These are phyloP conservation scores for Atkinsonella hypoxylon DNA, from an alignment of 2,329 filamentous ascomycete genomes.

Conservation along the genomic window DNA sequence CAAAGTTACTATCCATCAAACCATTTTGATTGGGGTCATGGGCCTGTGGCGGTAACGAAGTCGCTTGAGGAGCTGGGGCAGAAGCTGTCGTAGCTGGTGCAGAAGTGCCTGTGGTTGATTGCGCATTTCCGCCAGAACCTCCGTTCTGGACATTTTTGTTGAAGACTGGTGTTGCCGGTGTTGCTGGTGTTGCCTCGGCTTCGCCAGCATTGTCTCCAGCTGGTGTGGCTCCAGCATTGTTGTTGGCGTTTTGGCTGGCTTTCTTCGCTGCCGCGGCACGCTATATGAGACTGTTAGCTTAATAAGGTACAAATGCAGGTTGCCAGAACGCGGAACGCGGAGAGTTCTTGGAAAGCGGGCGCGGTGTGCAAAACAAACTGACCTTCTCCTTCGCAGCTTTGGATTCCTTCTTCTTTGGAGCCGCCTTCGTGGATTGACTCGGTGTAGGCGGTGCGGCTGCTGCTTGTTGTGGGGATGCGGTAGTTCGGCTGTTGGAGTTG, in stretches of 20 bases:
- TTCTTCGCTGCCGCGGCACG: conserved; percentile 48
- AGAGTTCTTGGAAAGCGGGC: background rate
- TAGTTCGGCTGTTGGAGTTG: conserved; percentile 41
- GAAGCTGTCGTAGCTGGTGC: conserved; percentile 13
- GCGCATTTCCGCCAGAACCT: conserved; percentile 17
- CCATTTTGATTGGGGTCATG: conserved; percentile 35
- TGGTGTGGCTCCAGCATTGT: conserved; percentile 36
- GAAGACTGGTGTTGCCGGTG: conserved; percentile 52
- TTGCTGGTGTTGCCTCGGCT: conserved; percentile 50
- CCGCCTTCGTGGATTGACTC: conserved; percentile 58
- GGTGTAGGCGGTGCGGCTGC: conserved; percentile 65
- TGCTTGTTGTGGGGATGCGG: conserved; percentile 50
- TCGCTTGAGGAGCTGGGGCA: conserved; percentile 18
- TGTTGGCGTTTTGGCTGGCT: conserved; percentile 41
- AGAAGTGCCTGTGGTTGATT: conserved; percentile 8
- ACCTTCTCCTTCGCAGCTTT: conserved; percentile 59
- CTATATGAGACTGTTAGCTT: conserved; percentile 9
- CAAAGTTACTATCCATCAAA: conserved; percentile 35
- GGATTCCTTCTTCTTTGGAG: conserved; percentile 65
- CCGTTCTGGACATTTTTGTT: conserved; percentile 19
- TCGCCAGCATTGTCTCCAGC: conserved; percentile 43
- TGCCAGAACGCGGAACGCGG: no score
- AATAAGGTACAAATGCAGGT: background rate
- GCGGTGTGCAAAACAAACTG: conserved; percentile 17
- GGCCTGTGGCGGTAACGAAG: conserved; percentile 23